These are phyloP conservation scores for Cercospora canescens DNA, from an alignment of 2,329 filamentous ascomycete species.

Conservation along the genomic window DNA sequence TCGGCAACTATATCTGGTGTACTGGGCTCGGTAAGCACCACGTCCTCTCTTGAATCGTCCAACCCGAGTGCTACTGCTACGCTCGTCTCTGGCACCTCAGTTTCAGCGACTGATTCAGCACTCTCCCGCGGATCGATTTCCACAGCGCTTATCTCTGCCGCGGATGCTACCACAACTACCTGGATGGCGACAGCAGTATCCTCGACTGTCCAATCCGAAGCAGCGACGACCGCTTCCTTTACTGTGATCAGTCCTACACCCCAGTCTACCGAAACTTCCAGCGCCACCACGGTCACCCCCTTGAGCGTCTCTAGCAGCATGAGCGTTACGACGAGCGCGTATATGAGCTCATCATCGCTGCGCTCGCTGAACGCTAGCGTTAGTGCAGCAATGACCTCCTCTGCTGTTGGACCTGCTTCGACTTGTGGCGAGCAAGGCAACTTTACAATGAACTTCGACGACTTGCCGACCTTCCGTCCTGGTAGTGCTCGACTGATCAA, in stretches of 20 bases:
- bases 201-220: not conserved
- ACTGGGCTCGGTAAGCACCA: not conserved
- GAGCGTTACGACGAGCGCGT: not conserved
- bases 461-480: slow-evolving; percentile 39
- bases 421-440: slow-evolving; percentile 48
- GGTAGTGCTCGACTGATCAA: slow-evolving; percentile 24
- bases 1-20: not conserved
- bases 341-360: not conserved
- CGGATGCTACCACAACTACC: not conserved
- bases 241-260: not conserved
- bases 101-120: not conserved
- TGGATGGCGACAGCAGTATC: not conserved
- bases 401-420: slow-evolving; percentile 23
- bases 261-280: not conserved
- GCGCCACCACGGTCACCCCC: not conserved
- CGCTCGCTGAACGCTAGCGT: slow-evolving; percentile 16
- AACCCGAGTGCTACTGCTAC: not conserved
- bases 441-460: slow-evolving; percentile 41
- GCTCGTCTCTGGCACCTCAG: not conserved
- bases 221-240: not conserved
- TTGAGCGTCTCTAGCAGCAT: not conserved
- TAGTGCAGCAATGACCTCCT: slow-evolving; percentile 20
- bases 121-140: not conserved
- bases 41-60: not conserved
- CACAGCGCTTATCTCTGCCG: not conserved